These are phyloP conservation scores for Apiotrichum porosum DNA, from an alignment of 1,284 basidiomycete genomes.

Conservation along the genomic window DNA sequence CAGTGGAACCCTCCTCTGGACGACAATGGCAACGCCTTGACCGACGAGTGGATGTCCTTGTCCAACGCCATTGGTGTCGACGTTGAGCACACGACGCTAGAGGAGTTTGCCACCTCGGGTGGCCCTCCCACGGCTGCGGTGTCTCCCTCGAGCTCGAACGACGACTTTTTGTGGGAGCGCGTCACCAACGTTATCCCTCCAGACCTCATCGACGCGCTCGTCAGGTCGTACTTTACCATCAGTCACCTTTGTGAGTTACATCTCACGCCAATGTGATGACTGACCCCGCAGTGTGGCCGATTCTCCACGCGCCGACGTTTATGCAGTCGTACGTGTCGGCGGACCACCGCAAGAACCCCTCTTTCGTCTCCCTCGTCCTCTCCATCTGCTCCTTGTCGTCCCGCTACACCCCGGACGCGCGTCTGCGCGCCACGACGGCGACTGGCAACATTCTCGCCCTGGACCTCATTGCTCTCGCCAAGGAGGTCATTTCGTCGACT, in stretches of 20 bases:
- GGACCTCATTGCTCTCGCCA: constrained; percentile 21
- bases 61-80: constrained; percentile 29
- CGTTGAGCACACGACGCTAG: constrained; percentile 13
- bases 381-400: constrained; percentile 33
- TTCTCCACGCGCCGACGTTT: constrained; percentile 33
- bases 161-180: constrained; percentile 24
- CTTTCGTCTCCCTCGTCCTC: constrained; percentile 31
- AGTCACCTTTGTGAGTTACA: constrained; percentile 26
- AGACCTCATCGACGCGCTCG: constrained; percentile 24
- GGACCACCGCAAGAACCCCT: constrained; percentile 23
- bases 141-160: constrained; percentile 14
- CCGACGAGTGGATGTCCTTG: constrained; percentile 33
- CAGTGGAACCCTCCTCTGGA: constrained; percentile 12
- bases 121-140: neutral
- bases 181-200: constrained; percentile 22
- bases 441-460: constrained; percentile 12
- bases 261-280: neutral
- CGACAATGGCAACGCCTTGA: constrained; percentile 14
- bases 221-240: constrained; percentile 35
- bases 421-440: constrained; percentile 10
- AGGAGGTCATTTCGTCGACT: constrained; percentile 14
- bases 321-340: constrained; percentile 24
- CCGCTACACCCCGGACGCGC: constrained; percentile 27
- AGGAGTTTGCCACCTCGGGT: constrained; percentile 5
- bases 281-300: constrained; percentile 29